Base-by-base conservation (phyloP, 768 basidiomycete species). In the Rhodotorula toruloides region DNA sequence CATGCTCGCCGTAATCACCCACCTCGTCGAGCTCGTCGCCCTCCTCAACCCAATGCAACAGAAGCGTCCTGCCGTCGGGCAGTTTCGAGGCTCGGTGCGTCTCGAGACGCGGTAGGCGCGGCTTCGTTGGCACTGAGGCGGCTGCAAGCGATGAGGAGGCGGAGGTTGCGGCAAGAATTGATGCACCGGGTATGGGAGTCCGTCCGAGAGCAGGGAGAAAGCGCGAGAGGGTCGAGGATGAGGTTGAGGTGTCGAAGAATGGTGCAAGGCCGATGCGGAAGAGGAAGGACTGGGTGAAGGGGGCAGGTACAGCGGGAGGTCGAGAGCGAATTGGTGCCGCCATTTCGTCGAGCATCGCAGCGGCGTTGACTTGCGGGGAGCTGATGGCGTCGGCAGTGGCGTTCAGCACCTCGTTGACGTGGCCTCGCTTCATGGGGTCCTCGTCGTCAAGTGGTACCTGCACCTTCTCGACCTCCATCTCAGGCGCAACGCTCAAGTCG, bases 1-100 rank as follows among this genome's bases (percentile, higher is more conserved):
- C 39, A 39, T 44, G 29, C 32, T 7, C 17, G 40, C 71, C 66
- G 4, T 65, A 59, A 25, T n/a, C 36, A 0, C 31, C 34, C 16
- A 22, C 52, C 16, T 58, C 65, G 55, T 63, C 63, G 5, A 61
- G 37, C 25, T 66, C 68, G 19, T 72, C 72, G 4, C 73, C 70
- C 16, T 72, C 61, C 34, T 54, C 36, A 4, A 72, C 44, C 57
- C 68, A 70, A 7, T 50, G 39, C 39, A 65, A 7, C 21, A 65
- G 50, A 17, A 43, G 31, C 14, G 21, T 57, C 22, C n/a, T n/a
- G 47, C 52, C 36, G 7, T 57, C 50, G 27, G 47, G 32, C 11
- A 9, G 14, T 56, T 37, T 34, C 50, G 22, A 16, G 36, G 22
- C 32, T 36, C 2, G 25, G 31, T 43, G 27, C 10, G 21, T 6